These are phyloP conservation scores for Hemerocallis citrina DNA, from an alignment of 106 monocot species.

Conservation along the genomic window DNA sequence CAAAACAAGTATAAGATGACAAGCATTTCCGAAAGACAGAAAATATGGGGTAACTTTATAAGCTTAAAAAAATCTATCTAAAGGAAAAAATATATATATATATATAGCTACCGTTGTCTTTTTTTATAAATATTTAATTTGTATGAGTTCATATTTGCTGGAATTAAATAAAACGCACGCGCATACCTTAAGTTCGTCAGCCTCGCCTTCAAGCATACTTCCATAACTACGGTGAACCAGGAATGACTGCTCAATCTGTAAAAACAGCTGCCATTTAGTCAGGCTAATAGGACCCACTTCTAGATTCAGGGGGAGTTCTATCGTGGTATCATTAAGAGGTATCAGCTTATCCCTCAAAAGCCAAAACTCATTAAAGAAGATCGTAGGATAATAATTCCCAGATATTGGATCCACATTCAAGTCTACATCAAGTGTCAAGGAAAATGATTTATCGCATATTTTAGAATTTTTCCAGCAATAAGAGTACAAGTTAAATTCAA, in stretches of 20 bases:
- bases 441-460: slow-evolving; percentile 4
- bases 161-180: neutral
- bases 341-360: slow-evolving; percentile 86
- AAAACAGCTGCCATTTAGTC: slow-evolving; percentile 89
- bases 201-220: slow-evolving; percentile 95
- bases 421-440: slow-evolving; percentile 59
- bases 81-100: no score
- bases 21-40: no score
- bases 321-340: slow-evolving; percentile 62
- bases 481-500: no score
- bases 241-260: slow-evolving; percentile 95
- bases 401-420: slow-evolving; percentile 57
- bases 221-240: slow-evolving; percentile 93
- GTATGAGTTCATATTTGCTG: neutral
- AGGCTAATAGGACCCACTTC: slow-evolving; percentile 85
- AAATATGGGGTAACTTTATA: no score
- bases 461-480: neutral
- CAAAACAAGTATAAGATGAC: no score
- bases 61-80: no score
- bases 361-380: slow-evolving; percentile 98
- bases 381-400: slow-evolving; percentile 72
- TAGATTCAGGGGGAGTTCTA: slow-evolving; percentile 60
- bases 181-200: slow-evolving; percentile 90
- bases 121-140: neutral
- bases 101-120: no score